phyloP scores from a whole-genome alignment of 169 alveolate genomes.

The Toxoplasma gondii region DNA sequence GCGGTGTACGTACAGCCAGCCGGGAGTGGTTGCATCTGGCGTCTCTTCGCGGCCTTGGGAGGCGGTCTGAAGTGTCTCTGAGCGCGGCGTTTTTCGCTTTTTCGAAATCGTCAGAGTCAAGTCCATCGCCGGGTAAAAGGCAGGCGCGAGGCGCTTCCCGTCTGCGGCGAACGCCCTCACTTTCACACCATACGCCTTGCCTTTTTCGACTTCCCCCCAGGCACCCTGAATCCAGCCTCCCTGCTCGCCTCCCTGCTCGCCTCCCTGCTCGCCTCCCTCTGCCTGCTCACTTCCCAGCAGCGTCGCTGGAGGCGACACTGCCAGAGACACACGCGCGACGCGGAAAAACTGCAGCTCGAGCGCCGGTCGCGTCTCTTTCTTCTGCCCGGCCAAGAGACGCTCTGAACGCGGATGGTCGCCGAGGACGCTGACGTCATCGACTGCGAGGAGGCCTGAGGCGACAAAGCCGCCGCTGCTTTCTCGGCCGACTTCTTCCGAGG shows the following conservation, averaged over 20 bases:
- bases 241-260: background rate
- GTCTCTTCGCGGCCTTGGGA: background rate
- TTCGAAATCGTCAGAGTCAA: background rate
- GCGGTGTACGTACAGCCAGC: constrained; percentile 1
- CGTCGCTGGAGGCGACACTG: background rate
- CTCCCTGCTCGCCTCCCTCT: background rate
- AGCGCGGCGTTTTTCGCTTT: background rate
- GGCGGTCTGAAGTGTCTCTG: background rate
- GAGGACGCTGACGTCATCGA: background rate
- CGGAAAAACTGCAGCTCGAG: background rate
- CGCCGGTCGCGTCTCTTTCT: background rate
- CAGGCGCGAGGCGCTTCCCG: background rate
- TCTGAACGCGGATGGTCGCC: background rate
- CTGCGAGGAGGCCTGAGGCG: background rate
- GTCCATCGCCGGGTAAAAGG: constrained; percentile 9
- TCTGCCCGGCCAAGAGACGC: background rate
- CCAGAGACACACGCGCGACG: background rate
- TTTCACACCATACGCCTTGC: constrained; percentile 4
- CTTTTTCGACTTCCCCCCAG: constrained; percentile 12
- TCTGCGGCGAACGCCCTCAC: background rate
- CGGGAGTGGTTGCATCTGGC: background rate
- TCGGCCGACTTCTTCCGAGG: background rate
- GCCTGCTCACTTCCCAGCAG: background rate
- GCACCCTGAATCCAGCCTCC: background rate
- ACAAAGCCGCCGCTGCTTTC: background rate